Base-by-base conservation (phyloP, 2,329 filamentous ascomycete species). In the Coniochaeta sp. region DNA sequence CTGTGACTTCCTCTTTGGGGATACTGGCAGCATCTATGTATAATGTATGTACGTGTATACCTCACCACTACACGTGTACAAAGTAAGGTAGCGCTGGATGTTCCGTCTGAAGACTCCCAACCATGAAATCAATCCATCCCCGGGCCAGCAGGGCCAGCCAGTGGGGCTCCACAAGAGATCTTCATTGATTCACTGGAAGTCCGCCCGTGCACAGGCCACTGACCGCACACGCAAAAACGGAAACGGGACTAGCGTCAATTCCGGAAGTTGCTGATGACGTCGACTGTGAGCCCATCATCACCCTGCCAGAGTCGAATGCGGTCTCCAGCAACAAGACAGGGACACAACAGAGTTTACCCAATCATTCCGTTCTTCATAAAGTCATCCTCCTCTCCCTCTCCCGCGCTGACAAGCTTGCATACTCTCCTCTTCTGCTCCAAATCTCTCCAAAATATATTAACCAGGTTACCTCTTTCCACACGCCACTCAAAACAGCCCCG, bases 311-410 rank as follows among this genome's bases (percentile, higher is more conserved):
- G 47, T 31, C 47, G 26, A 31, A 52, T 28, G 47, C 47, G 43
- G 43, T 47, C 43, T 47, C 19, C 17, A 31, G 19, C 43, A 22
- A 4, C 6, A 24, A 11, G 43, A 47, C 43, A 28, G 47, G 47
- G 47, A 52, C 47, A 52, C 47, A 52, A 52, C 47, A 52, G 24
- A 28, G 14, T 52, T 31, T 22, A 12, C 47, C 19, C 26, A 52
- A 52, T 52, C 47, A 52, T 52, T 31, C 47, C 47, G 31, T 47
- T 36, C 54, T 56, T 38, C 28, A 56, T 43, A 58, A 58, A 58
- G 34, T 24, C 34, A 31, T 43, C 56, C 3, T 31, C 56, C 38
- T 31, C 56, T 44, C 56, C 43, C 56, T 40, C 26, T 44, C 56
- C n/a, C 17, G 3, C 36, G 7, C 34, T 24, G 16, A 43, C 56